Evolutionary conservation across 1,284 basidiomycete species (phyloP).

Genomic region (Heterobasidion occidentale): DNA sequence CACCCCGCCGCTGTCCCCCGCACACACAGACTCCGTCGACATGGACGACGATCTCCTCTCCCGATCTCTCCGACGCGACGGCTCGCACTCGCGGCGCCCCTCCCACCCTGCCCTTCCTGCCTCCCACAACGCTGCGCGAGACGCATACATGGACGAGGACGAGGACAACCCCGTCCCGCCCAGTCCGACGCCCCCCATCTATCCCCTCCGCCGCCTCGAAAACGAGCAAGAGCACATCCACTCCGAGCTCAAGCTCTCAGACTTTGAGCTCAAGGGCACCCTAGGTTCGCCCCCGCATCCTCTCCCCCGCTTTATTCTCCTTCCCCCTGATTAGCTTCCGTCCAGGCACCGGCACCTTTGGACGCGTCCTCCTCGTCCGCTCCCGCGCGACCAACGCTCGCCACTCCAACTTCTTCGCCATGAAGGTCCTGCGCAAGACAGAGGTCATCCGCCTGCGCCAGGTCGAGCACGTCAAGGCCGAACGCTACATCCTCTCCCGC

Average conservation of each 20-base stretch:
- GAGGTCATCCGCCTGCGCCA: slow-evolving; percentile 95
- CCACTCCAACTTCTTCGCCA: slow-evolving; percentile 70
- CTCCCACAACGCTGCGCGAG: slow-evolving; percentile 3
- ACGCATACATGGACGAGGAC: slow-evolving; percentile 9
- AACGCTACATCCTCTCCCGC: slow-evolving; percentile 89
- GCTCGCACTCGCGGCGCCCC: not conserved
- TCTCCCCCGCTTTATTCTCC: slow-evolving; percentile 7
- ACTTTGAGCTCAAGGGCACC: slow-evolving; percentile 76
- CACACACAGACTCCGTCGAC: slow-evolving; percentile 18
- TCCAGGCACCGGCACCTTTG: slow-evolving; percentile 89
- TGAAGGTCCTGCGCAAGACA: slow-evolving; percentile 90
- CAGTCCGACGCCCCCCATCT: slow-evolving; percentile 23
- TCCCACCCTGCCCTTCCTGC: slow-evolving; percentile 4
- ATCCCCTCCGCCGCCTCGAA: slow-evolving; percentile 52
- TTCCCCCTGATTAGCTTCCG: not conserved
- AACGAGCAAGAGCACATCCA: slow-evolving; percentile 60
- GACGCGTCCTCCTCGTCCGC: slow-evolving; percentile 81
- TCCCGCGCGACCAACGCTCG: slow-evolving; percentile 42
- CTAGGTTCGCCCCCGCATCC: slow-evolving; percentile 37
- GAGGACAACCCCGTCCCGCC: slow-evolving; percentile 4
- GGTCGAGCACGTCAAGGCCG: slow-evolving; percentile 97
- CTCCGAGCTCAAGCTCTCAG: slow-evolving; percentile 54
- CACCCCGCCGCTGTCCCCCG: slow-evolving; percentile 32
- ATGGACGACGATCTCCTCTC: slow-evolving; percentile 18
- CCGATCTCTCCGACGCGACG: slow-evolving; percentile 10